Conservation (phyloP, 768 basidiomycete species). For the Phylloporus rhodoxanthus region DNA sequence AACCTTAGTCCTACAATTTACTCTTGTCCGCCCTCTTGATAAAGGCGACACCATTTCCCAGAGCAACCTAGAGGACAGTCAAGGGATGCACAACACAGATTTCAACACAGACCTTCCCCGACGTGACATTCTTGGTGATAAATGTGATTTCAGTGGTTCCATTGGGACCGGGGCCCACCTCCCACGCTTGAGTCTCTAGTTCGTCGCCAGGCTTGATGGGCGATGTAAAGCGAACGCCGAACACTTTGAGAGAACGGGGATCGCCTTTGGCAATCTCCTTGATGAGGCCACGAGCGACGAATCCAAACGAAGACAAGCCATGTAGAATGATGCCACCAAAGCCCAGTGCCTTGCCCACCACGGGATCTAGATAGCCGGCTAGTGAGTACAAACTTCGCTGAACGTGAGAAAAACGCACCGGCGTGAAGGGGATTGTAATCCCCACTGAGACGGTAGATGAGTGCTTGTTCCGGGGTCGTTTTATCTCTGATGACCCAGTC, state of each 20-base stretch:
- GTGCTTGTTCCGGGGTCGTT: conserved; percentile 60
- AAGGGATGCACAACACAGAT: not conserved
- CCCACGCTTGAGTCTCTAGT: conserved; percentile 76
- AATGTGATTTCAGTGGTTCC: conserved; percentile 58
- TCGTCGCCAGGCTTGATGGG: conserved; percentile 81
- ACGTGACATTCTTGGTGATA: conserved; percentile 51
- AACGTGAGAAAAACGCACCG: conserved; percentile 34
- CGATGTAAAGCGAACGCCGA: conserved; percentile 72
- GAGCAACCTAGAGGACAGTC: conserved; percentile 33
- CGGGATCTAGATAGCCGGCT: conserved; percentile 47
- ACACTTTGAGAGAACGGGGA: conserved; percentile 56
- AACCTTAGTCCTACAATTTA: conserved; percentile 33
- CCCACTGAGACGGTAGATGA: conserved; percentile 67
- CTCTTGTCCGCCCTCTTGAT: conserved; percentile 47
- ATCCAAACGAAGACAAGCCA: conserved; percentile 77
- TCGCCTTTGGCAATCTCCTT: conserved; percentile 56
- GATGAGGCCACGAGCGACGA: conserved; percentile 72
- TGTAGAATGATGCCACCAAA: conserved; percentile 86
- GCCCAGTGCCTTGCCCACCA: conserved; percentile 62
- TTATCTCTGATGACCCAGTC: conserved; percentile 58
- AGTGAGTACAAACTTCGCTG: not conserved
- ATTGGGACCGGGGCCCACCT: conserved; percentile 59
- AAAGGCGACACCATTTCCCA: conserved; percentile 62
- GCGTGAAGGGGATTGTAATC: conserved; percentile 79
- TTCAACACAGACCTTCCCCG: conserved; percentile 45